These are phyloP conservation scores for Cucurbita maxima DNA, from an alignment of 306 rosid species.

Conservation along the genomic window DNA sequence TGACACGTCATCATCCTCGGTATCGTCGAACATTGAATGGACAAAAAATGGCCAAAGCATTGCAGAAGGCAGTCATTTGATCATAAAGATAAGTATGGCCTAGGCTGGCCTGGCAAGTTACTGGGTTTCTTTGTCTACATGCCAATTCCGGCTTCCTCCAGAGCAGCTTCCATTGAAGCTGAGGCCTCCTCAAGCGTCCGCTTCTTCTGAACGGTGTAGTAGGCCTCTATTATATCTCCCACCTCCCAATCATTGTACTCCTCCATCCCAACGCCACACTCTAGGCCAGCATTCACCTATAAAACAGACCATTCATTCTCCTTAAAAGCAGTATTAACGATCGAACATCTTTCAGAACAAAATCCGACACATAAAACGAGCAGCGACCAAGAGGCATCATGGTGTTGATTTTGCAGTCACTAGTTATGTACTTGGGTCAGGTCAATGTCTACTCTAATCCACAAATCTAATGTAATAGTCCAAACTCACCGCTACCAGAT, in stretches of 20 bases:
- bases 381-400: background rate
- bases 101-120: background rate
- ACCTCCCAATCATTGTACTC: slow-evolving; percentile 74
- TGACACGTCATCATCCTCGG: background rate
- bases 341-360: background rate
- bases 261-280: slow-evolving; percentile 80
- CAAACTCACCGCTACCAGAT: too few relatives aligned
- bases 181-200: slow-evolving; percentile 97
- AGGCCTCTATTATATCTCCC: slow-evolving; percentile 66
- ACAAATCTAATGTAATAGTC: background rate
- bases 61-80: background rate
- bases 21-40: background rate
- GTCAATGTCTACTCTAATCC: background rate
- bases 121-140: slow-evolving; percentile 14
- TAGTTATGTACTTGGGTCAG: background rate
- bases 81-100: background rate
- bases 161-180: slow-evolving; percentile 76
- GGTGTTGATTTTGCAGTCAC: background rate
- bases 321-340: background rate
- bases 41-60: slow-evolving; percentile 3
- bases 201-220: slow-evolving; percentile 54
- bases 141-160: slow-evolving; percentile 47
- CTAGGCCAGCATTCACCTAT: slow-evolving; percentile 87
- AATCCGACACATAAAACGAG: background rate
- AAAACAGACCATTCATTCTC: background rate